Base-by-base conservation (phyloP, 1,284 basidiomycete genomes). In the Inonotus hispidus region DNA sequence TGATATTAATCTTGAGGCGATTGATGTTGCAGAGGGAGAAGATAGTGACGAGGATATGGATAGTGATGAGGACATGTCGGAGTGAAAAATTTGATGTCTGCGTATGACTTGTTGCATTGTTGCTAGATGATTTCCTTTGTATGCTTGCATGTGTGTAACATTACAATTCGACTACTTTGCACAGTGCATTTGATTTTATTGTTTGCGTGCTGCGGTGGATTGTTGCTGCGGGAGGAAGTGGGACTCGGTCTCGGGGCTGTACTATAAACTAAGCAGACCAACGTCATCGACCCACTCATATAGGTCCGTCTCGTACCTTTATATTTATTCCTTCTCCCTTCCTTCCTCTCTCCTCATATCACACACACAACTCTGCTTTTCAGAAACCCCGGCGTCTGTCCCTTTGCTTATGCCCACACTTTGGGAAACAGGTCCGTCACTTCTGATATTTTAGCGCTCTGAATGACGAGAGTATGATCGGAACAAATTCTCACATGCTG, bases 1-100 rank as follows among this genome's bases (percentile, higher is more conserved):
- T 70, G 93, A 94, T 71, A 88, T 96, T 71, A 82, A 84, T 58
- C 71, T 95, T 58, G 87, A 90, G 43, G 77, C 83, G 13, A 81
- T 97, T 66, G 85, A 88, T 35, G 93, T 96, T 50, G 92, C 87
- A 0, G 92, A 95, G 72, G 94, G 93, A 3, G 93, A 93, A 70
- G 82, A 84, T 46, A 84, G 81, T 64, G 90, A 91, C 61, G 87
- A 89, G 19, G 88, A 88, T 58, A 76, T 77, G 65, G 87, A 84
- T 56, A 75, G 74, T 41, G 74, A 70, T 27, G 73, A 72, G 46
- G 72, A 70, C 62, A 75, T 75, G 73, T 70, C 74, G 64, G 74
- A 75, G 69, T 73, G 43, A 45, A 38, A 47, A 2, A 52, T n/a
- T n/a, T n/a, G n/a, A 52, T 23, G 16, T 52, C 16, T n/a, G n/a